Evolutionary conservation across 106 monocot species (phyloP), one percentile per base, ranked within the genome.

Genomic region (Posidonia australis): DNA sequence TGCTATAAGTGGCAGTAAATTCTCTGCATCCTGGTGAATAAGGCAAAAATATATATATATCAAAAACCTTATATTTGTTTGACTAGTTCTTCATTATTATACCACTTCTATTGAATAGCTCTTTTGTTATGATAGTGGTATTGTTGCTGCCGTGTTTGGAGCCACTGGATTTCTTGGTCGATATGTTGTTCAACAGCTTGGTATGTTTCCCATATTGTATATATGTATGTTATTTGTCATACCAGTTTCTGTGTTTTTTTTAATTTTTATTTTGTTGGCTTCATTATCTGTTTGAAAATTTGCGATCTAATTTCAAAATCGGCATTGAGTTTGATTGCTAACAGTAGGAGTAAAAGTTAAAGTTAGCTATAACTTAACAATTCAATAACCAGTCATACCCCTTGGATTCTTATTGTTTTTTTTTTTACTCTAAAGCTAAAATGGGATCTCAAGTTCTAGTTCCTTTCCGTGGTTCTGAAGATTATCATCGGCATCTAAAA

Each of bases 91-190:
- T 22, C 16, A 17, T 36, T 45, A 23, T 18, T 58, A 13, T 59
- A 10, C n/a, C 18, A 27, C 24, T 54, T 58, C 56, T 27, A 29
- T 26, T 23, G 14, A 31, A 42, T n/a, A 5, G 17, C 27, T 62
- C 6, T 62, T 62, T 16, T 20, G n/a, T 42, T 36, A 17, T 62
- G 51, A 43, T 76, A 99, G 98, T 83, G 91, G 98, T 41, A 88
- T 99, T 67, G 79, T 98, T 65, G 91, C 91, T 17, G 83, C 91
- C 57, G 98, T 99, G 21, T 98, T 99, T 74, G 98, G 98, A 73
- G 91, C 98, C 74, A 99, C 98, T 58, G 98, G 98, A 7, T 99
- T 99, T 78, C 91, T 99, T 72, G 98, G 98, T 30, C 82, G 98
- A 24, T 99, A 99, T 83, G 83, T 98, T 70, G 98, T 98, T 69